A percentile compares a stretch with the other conserved stretches of the same genome.
Conservation (phyloP, 140 eudicot genomes). For the Artemisia princeps region DNA sequence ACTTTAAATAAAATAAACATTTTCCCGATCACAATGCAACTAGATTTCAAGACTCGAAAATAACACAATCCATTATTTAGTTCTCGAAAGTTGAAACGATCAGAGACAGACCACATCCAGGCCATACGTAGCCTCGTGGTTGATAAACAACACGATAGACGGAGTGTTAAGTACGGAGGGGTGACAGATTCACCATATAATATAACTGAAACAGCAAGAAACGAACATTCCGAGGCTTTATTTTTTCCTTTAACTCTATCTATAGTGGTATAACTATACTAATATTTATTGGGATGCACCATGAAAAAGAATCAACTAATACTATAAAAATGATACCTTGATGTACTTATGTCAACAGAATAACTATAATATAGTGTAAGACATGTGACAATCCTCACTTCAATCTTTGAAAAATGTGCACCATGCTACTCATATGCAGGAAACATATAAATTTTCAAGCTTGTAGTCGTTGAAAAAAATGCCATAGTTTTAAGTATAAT, state of each 20-base stretch:
- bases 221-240: slow-evolving; percentile 37
- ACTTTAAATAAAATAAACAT: neutral
- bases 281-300: slow-evolving; percentile 26
- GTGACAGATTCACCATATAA: slow-evolving; percentile 38
- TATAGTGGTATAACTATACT: neutral
- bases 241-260: slow-evolving; percentile 26
- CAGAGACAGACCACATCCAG: slow-evolving; percentile 37
- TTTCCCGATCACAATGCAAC: neutral
- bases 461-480: too few relatives aligned
- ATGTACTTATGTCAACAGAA: slow-evolving; percentile 20
- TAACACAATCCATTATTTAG: slow-evolving; percentile 10
- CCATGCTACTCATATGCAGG: slow-evolving; percentile 12
- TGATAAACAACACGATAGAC: slow-evolving; percentile 28
- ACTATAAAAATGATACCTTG: slow-evolving; percentile 25
- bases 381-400: slow-evolving; percentile 22
- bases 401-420: slow-evolving; percentile 19
- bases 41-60: slow-evolving; percentile 4
- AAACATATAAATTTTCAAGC: neutral
- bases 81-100: slow-evolving; percentile 17
- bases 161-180: slow-evolving; percentile 31
- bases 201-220: slow-evolving; percentile 26
- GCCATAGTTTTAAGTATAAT: too few relatives aligned
- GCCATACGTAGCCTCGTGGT: slow-evolving; percentile 39
- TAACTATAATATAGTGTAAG: slow-evolving; percentile 10
- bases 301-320: slow-evolving; percentile 21